These are phyloP conservation scores for Tinospora cordifolia DNA, from an alignment of 164 flowering plant species.

Conservation along the genomic window DNA sequence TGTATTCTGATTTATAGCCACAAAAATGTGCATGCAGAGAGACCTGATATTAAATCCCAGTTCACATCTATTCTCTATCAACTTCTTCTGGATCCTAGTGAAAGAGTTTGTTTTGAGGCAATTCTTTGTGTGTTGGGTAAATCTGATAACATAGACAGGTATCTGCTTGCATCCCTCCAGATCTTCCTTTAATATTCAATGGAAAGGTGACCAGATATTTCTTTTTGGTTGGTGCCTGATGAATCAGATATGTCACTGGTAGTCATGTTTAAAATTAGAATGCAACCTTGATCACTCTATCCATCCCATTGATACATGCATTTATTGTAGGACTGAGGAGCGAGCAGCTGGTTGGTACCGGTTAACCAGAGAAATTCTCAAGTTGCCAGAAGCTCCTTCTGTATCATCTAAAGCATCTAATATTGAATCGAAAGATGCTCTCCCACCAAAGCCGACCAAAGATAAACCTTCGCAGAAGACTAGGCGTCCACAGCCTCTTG, in stretches of 20 bases:
- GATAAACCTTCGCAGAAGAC: constrained; percentile 67
- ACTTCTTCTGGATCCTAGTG: constrained; percentile 96
- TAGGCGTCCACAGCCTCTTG: constrained; percentile 95
- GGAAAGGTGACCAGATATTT: background rate
- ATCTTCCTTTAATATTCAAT: background rate
- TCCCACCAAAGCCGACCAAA: constrained; percentile 53
- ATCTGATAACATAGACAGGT: constrained; percentile 80
- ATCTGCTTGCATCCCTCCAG: background rate
- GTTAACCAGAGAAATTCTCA: constrained; percentile 85
- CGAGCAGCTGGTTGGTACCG: constrained; percentile 98
- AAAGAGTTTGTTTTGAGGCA: constrained; percentile 98
- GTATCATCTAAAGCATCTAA: constrained; percentile 46
- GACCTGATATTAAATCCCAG: constrained; percentile 87
- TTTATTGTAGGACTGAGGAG: constrained; percentile 69
- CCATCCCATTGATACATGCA: constrained; percentile 2
- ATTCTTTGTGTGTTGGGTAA: constrained; percentile 86
- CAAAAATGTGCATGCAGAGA: constrained; percentile 43
- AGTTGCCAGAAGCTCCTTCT: constrained; percentile 89
- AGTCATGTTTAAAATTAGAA: background rate
- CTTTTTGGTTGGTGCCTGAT: background rate
- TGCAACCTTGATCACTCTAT: background rate
- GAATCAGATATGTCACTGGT: background rate
- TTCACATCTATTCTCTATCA: constrained; percentile 89
- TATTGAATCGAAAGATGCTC: constrained; percentile 47
- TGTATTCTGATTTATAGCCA: background rate